Base-by-base conservation (phyloP, 2,329 filamentous ascomycete genomes). In the Pseudogymnoascus sp. region DNA sequence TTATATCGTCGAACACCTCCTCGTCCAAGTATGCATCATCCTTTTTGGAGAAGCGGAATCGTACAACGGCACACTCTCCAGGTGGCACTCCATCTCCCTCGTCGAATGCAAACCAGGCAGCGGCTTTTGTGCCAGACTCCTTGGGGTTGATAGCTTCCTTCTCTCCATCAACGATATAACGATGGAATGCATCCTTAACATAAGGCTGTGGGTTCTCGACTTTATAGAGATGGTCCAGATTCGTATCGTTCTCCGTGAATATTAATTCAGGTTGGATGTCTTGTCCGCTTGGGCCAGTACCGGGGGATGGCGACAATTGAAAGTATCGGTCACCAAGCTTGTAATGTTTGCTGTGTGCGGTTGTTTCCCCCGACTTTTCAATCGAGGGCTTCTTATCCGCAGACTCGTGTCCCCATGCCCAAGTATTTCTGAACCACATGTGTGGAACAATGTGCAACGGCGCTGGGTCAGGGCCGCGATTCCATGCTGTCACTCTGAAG, bases 181-280 rank as follows among this genome's bases (percentile, higher is more conserved):
- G 82, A 73, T 97, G 93, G 75, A 97, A 96, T 10, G 90, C 94
- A 74, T 97, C 93, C 76, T 97, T 97, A 72, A 97, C 92, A 69
- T 92, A 96, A 0, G 86, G 84, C 36, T 88, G 84, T 67, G 86
- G 83, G 73, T 97, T 97, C 73, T 90, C 78, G 57, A 87, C 86
- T 3, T 81, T 81, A 74, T 94, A 97, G 1, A 97, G 80, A 10
- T 79, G 75, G 65, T 92, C 80, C 72, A 85, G 88, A 72, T 97
- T 97, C 68, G 90, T 96, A 70, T 97, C 92, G 70, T 97, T 97
- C 69, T 97, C 93, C 1, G 93, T 97, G 75, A 96, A 97, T 62
- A 97, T 79, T 68, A 96, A 78, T 70, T 90, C 79, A 1, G 94
- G 94, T 70, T 92, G 80, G 40, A 97, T 86, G 74, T 97, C 93